Evolutionary conservation across 768 basidiomycete genomes (phyloP).

Genomic region (Imleria badia): DNA sequence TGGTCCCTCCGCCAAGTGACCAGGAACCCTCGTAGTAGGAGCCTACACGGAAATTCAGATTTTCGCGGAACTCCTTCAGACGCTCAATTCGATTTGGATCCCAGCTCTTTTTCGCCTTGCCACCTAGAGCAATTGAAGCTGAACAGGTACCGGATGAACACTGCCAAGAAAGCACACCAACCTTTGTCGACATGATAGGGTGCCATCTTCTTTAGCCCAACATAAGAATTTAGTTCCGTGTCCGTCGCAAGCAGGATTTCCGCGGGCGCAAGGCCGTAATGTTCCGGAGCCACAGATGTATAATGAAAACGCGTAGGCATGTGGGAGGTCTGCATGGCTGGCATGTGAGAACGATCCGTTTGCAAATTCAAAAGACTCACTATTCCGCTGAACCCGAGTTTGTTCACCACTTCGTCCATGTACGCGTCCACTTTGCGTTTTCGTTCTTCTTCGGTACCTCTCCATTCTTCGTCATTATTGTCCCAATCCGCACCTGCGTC

Average conservation of each 20-base stretch:
- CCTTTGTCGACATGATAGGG: conserved; percentile 71
- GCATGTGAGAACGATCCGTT: not conserved
- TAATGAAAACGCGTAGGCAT: conserved; percentile 95
- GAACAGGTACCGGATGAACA: not conserved
- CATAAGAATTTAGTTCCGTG: conserved; percentile 87
- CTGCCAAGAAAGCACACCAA: conserved; percentile 11
- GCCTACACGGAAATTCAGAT: conserved; percentile 46
- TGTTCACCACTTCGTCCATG: conserved; percentile 84
- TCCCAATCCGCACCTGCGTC: conserved; percentile 42
- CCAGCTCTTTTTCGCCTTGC: conserved; percentile 43
- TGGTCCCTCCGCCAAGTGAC: conserved; percentile 9
- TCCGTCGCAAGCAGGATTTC: conserved; percentile 94
- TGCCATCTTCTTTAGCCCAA: conserved; percentile 87
- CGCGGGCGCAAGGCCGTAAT: conserved; percentile 70
- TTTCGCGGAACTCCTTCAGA: conserved; percentile 70
- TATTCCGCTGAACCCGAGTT: conserved; percentile 92
- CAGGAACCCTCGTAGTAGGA: conserved; percentile 17
- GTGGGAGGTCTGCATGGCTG: conserved; percentile 69
- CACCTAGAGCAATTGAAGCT: conserved; percentile 9
- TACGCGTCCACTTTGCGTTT: conserved; percentile 82
- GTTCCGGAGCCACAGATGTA: conserved; percentile 58
- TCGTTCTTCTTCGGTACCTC: conserved; percentile 88
- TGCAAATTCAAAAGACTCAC: conserved; percentile 44
- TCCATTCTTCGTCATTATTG: conserved; percentile 67
- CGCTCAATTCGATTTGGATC: conserved; percentile 62